A percentile compares a stretch with the other conserved stretches of the same genome.
These are phyloP conservation scores for Rhodotorula toruloides DNA, from an alignment of 768 basidiomycete species.

Conservation along the genomic window DNA sequence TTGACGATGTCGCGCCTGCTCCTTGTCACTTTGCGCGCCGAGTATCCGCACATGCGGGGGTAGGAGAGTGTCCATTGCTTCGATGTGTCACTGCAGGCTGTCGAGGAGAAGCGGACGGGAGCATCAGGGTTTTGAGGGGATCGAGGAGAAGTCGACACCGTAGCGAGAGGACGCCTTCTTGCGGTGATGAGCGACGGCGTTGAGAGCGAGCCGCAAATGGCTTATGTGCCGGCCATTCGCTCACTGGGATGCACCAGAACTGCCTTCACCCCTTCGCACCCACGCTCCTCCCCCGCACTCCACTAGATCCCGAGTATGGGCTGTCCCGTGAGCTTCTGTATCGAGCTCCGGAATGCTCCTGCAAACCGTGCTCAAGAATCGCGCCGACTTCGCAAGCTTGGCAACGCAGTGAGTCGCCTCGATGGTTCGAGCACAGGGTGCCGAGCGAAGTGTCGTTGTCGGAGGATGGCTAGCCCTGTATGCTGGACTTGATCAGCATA, in stretches of 20 bases:
- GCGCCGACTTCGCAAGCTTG: too few species aligned
- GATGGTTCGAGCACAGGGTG: too few species aligned
- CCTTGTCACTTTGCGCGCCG: slow-evolving; percentile 43
- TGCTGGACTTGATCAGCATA: too few species aligned
- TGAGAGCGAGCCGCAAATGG: slow-evolving; percentile 60
- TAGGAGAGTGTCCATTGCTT: slow-evolving; percentile 48
- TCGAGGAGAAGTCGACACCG: slow-evolving; percentile 66
- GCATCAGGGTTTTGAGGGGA: slow-evolving; percentile 66
- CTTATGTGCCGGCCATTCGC: too few species aligned
- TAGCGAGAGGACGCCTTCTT: slow-evolving; percentile 67
- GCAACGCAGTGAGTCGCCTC: too few species aligned
- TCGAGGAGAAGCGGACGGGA: slow-evolving; percentile 65
- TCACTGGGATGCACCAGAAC: slow-evolving; percentile 56
- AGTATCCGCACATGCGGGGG: slow-evolving; percentile 45
- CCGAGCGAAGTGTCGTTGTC: too few species aligned
- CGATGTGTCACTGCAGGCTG: slow-evolving; percentile 65
- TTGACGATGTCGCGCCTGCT: slow-evolving; percentile 60
- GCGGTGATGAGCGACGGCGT: slow-evolving; percentile 70
- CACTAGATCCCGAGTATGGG: too few species aligned
- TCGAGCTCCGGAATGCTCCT: too few species aligned
- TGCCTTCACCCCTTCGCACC: slow-evolving; percentile 64
- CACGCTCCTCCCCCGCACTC: not conserved
- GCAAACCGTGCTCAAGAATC: too few species aligned
- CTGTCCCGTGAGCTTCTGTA: too few species aligned
- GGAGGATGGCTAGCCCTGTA: too few species aligned